Conservation (phyloP, 2,329 filamentous ascomycete species). For the Trichoderma citrinoviride region DNA sequence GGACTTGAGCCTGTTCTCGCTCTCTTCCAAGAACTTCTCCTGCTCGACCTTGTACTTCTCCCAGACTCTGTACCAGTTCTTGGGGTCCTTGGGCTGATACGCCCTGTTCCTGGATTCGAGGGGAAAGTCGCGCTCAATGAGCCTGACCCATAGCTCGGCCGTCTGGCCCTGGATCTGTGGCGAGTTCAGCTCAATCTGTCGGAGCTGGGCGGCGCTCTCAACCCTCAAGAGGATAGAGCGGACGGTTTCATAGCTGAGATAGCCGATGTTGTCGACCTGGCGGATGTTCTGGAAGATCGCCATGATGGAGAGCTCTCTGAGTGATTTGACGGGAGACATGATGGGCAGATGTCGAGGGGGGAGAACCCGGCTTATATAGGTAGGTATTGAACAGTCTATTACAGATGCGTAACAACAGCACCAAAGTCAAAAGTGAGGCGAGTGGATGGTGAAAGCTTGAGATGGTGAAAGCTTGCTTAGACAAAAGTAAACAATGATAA, state of each 20-base stretch:
- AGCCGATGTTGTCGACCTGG: conserved; percentile 66
- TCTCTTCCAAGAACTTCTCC: conserved; percentile 56
- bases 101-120: conserved; percentile 59
- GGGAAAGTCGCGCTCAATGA: conserved; percentile 77
- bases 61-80: conserved; percentile 78
- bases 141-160: conserved; percentile 70
- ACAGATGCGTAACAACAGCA: neutral
- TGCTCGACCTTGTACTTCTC: conserved; percentile 62
- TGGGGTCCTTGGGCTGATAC: conserved; percentile 62
- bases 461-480: neutral
- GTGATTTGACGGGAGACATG: conserved; percentile 47
- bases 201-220: conserved; percentile 71
- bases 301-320: conserved; percentile 50
- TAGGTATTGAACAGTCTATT: neutral
- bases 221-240: conserved; percentile 68
- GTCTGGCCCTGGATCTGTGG: conserved; percentile 72
- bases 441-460: neutral
- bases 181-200: conserved; percentile 68
- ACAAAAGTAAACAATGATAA: neutral
- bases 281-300: conserved; percentile 54
- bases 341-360: neutral
- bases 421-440: neutral
- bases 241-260: conserved; percentile 62
- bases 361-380: conserved; percentile 4
- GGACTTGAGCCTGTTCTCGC: conserved; percentile 56